Evolutionary conservation across 2,329 filamentous ascomycete genomes (phyloP).

Genomic region (Alternaria novae-zelandiae): DNA sequence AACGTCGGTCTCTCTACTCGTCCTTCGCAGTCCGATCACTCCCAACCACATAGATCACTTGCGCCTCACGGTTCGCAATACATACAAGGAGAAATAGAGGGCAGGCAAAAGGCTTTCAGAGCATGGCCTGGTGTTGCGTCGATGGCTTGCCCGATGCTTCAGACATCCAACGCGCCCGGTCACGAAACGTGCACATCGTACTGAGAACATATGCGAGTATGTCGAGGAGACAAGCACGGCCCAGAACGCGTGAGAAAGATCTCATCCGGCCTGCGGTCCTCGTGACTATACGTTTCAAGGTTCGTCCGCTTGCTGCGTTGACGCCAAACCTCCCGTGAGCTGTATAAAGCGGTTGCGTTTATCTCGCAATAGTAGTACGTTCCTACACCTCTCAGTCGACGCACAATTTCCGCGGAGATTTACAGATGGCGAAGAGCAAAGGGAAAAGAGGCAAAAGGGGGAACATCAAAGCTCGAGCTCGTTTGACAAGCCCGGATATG

Average conservation of each 20-base stretch:
- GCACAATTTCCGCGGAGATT: not conserved
- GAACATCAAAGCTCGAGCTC: too few relatives aligned
- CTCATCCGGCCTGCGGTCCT: accelerated
- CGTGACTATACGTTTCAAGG: not conserved
- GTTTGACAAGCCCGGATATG: too few relatives aligned
- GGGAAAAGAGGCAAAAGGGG: too few relatives aligned
- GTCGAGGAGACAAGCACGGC: accelerated
- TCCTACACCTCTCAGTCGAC: not conserved
- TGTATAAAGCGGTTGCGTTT: not conserved
- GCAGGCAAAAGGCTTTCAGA: not conserved
- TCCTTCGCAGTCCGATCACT: not conserved
- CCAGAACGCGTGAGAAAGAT: accelerated
- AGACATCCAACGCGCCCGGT: not conserved
- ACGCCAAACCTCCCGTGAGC: not conserved
- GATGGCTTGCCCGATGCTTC: not conserved
- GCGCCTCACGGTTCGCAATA: not conserved
- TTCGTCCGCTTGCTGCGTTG: not conserved
- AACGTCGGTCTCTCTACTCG: not conserved
- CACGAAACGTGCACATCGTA: not conserved
- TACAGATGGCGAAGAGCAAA: too few relatives aligned
- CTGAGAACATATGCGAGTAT: not conserved
- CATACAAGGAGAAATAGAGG: not conserved
- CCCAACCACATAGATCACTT: not conserved
- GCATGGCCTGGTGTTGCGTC: not conserved
- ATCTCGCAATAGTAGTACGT: not conserved